These are phyloP conservation scores for Radiomyces spectabilis DNA, from an alignment of 192 early-diverging fungal genomes.

Conservation along the genomic window DNA sequence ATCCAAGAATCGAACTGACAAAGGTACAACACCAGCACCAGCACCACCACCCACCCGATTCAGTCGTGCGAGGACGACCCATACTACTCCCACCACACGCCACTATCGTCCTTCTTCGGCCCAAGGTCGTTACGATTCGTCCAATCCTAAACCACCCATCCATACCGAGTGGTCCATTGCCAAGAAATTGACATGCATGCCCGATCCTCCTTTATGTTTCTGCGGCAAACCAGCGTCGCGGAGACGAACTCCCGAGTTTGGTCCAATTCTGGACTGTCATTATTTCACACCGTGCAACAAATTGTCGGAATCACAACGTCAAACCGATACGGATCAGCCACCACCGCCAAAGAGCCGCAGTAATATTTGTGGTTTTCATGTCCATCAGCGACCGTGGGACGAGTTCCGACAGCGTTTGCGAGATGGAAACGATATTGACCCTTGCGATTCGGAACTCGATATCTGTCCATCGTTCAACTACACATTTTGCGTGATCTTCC, in stretches of 20 bases:
- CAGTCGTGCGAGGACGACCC: too few relatives aligned
- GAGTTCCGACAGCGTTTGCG: neutral
- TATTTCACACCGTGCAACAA: neutral
- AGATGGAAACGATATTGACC: neutral
- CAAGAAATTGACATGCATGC: too few relatives aligned
- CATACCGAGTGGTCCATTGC: too few relatives aligned
- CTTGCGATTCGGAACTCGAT: conserved; percentile 4
- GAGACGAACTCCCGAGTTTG: neutral
- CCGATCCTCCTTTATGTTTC: neutral
- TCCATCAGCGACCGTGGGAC: conserved; percentile 23
- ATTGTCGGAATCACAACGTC: too few relatives aligned
- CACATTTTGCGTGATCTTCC: conserved; percentile 21
- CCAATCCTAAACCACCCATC: too few relatives aligned
- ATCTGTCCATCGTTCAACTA: conserved; percentile 27
- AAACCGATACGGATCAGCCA: neutral
- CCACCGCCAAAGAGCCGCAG: neutral
- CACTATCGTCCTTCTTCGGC: too few relatives aligned
- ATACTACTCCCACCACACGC: too few relatives aligned
- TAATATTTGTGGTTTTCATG: conserved; percentile 25
- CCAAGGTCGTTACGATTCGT: too few relatives aligned
- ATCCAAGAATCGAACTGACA: too few relatives aligned
- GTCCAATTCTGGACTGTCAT: neutral
- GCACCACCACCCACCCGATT: too few relatives aligned
- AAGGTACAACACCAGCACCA: too few relatives aligned
- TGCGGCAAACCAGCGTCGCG: neutral